Evolutionary conservation across 2,329 filamentous ascomycete species (phyloP).

Genomic region (Lasiodiplodia hormozganensis): DNA sequence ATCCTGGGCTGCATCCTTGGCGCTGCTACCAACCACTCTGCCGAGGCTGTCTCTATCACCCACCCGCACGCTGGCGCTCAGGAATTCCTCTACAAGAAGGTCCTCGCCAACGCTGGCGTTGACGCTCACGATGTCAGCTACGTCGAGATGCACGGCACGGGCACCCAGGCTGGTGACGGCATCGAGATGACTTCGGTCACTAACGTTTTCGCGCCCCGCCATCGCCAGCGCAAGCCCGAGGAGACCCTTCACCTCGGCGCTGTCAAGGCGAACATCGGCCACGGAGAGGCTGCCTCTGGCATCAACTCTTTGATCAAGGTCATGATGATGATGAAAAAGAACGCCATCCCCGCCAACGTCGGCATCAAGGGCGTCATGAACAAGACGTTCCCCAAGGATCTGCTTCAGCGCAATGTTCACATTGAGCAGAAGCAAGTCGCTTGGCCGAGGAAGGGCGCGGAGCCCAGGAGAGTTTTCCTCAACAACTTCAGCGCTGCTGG

Average conservation of each 20-base stretch:
- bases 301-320: constrained; percentile 62
- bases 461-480: constrained; percentile 58
- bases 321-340: constrained; percentile 61
- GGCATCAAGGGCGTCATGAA: constrained; percentile 64
- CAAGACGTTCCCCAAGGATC: constrained; percentile 61
- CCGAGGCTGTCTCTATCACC: constrained; percentile 81
- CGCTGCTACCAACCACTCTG: constrained; percentile 80
- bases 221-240: constrained; percentile 57
- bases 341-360: constrained; percentile 61
- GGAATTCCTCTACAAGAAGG: constrained; percentile 71
- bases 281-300: constrained; percentile 62
- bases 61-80: constrained; percentile 82
- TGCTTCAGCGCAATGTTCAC: constrained; percentile 60
- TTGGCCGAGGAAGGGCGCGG: constrained; percentile 55
- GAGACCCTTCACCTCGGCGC: constrained; percentile 61
- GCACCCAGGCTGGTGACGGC: constrained; percentile 83
- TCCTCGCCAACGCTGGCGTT: constrained; percentile 75
- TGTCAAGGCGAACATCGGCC: constrained; percentile 63
- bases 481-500: constrained; percentile 63
- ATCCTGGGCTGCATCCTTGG: constrained; percentile 77
- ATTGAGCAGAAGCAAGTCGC: constrained; percentile 55
- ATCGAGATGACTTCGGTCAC: constrained; percentile 83
- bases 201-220: constrained; percentile 64
- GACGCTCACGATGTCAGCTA: constrained; percentile 81
- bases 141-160: constrained; percentile 89